Percentiles rank a stretch among this genome's conserved stretches.
These are phyloP conservation scores for Trypethelium eluteriae DNA, from an alignment of 495 filamentous ascomycete genomes.

Conservation along the genomic window DNA sequence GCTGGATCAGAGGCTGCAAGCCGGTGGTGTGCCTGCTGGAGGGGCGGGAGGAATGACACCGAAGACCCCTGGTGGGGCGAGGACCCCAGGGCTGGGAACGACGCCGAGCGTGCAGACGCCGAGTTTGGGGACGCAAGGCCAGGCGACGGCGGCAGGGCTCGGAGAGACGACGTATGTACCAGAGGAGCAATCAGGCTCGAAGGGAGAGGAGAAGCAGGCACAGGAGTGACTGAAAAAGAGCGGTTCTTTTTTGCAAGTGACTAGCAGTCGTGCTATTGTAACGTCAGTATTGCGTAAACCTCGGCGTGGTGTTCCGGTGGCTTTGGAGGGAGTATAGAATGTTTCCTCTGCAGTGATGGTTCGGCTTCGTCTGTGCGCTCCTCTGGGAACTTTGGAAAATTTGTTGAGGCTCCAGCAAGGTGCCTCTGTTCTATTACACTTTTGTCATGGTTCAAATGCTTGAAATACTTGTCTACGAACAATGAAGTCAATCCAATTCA, in stretches of 20 bases:
- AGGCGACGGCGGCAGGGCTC: constrained; percentile 46
- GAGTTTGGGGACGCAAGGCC: constrained; percentile 44
- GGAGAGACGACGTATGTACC: constrained; percentile 64
- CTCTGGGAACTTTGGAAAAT: background rate
- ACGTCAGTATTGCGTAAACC: background rate
- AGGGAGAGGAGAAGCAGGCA: background rate
- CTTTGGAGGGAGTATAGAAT: background rate
- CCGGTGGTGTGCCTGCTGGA: constrained; percentile 52
- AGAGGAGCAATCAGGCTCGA: constrained; percentile 37
- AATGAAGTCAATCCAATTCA: no score
- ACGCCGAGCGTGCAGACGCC: constrained; percentile 31
- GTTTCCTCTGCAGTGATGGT: background rate
- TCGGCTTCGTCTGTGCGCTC: background rate
- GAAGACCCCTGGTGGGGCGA: constrained; percentile 28
- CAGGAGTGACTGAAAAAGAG: background rate
- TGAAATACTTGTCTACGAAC: no score
- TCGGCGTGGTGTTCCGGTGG: background rate
- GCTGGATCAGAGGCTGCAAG: constrained; percentile 82
- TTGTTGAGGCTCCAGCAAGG: background rate
- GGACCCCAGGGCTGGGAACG: constrained; percentile 35
- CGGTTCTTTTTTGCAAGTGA: background rate
- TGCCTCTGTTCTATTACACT: no score
- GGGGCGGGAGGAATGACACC: constrained; percentile 33
- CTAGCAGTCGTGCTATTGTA: background rate
- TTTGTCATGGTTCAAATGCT: no score